These are phyloP conservation scores for Phytophthora foliorum DNA, from an alignment of 352 stramenopile species.

Conservation along the genomic window DNA sequence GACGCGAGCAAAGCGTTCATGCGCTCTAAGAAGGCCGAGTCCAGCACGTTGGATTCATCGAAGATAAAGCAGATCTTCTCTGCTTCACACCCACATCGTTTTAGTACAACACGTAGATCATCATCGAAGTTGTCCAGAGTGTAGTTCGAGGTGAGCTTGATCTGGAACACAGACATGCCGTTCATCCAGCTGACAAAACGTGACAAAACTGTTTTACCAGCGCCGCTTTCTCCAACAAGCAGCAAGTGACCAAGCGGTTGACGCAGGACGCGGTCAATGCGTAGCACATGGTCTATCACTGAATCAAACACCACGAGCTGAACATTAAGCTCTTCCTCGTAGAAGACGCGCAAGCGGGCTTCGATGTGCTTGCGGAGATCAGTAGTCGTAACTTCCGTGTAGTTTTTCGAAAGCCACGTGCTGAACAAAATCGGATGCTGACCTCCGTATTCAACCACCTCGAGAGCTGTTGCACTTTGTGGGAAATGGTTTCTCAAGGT, in stretches of 20 bases:
- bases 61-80: conserved; percentile 99
- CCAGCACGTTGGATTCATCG: conserved; percentile 99
- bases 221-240: conserved; percentile 98
- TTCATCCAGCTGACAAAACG: conserved; percentile 99
- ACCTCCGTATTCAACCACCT: conserved; percentile 75
- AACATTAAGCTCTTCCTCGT: conserved; percentile 99
- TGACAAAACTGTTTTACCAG: conserved; percentile 99
- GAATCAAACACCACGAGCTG: conserved; percentile 99
- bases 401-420: conserved; percentile 99
- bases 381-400: conserved; percentile 93
- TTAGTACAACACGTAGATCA: conserved; percentile 98
- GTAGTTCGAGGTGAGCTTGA: conserved; percentile 99
- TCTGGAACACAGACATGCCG: conserved; percentile 99
- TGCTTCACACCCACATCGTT: conserved; percentile 97
- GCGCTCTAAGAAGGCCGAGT: conserved; percentile 98
- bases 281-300: conserved; percentile 98
- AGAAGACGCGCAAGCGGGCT: conserved; percentile 98
- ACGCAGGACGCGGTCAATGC: conserved; percentile 98
- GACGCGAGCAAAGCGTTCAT: conserved; percentile 99
- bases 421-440: conserved; percentile 97
- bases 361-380: conserved; percentile 97
- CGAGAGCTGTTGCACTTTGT: conserved; percentile 77
- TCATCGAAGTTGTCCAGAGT: conserved; percentile 99
- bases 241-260: conserved; percentile 99
- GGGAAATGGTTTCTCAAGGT: conserved; percentile 86